These are phyloP conservation scores for Cryptococcus sp. DNA, from an alignment of 1,284 basidiomycete species.

Conservation along the genomic window DNA sequence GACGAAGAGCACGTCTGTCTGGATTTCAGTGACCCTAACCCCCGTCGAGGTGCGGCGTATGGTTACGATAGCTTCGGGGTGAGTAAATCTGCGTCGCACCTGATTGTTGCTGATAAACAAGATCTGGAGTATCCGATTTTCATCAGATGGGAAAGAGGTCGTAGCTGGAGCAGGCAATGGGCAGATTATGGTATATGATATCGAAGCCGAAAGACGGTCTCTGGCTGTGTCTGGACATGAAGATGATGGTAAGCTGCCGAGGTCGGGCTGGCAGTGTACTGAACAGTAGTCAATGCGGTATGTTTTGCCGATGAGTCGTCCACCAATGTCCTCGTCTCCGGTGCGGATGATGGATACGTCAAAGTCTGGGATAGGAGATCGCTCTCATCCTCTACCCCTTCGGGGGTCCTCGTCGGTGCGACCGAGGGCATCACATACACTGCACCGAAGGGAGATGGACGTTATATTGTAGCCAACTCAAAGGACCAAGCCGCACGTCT, in stretches of 20 bases:
- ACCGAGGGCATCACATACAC: conserved; percentile 92
- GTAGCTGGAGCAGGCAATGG: conserved; percentile 53
- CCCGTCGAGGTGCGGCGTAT: conserved; percentile 15
- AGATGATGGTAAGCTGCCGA: conserved; percentile 57
- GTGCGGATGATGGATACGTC: conserved; percentile 86
- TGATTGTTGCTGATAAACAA: conserved; percentile 10
- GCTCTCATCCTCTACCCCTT: conserved; percentile 72
- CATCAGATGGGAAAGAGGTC: conserved; percentile 90
- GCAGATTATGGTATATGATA: conserved; percentile 72
- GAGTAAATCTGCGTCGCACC: conserved; percentile 5
- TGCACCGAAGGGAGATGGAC: conserved; percentile 80
- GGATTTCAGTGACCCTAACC: conserved; percentile 58
- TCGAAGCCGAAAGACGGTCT: conserved; percentile 70
- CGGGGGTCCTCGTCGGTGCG: conserved; percentile 88
- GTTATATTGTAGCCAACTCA: conserved; percentile 94
- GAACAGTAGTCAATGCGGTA: conserved; percentile 72
- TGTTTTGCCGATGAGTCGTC: conserved; percentile 90
- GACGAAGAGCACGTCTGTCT: conserved; percentile 68
- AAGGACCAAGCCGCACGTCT: conserved; percentile 91
- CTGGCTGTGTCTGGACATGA: conserved; percentile 79
- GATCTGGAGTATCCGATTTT: conserved; percentile 93
- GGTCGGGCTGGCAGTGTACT: neutral
- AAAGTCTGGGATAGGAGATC: conserved; percentile 98
- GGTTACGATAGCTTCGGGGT: conserved; percentile 56
- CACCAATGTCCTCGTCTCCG: conserved; percentile 89